Base-by-base conservation (phyloP, 129 eudicot species). In the Pittosporum tobira region DNA sequence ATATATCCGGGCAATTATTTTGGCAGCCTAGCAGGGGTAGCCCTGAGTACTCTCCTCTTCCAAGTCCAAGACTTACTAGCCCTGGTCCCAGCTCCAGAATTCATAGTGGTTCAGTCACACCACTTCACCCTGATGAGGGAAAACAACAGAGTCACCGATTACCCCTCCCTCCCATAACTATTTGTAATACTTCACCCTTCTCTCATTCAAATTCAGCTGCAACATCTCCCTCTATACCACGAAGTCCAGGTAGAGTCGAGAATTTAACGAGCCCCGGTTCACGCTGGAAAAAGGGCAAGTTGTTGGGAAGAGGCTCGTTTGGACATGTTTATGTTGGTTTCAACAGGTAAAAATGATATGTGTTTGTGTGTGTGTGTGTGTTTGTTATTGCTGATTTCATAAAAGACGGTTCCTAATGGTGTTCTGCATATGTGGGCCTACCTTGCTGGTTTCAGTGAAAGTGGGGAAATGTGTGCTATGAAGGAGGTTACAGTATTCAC, bases 391-490 rank as follows among this genome's bases (percentile, higher is more conserved):
- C 34, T 52, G n/a, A 34, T 46, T 63, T 48, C 59, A n/a, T 24
- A 48, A 25, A 36, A 57, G 47, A 49, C 48, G 38, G 61, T 59
- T 16, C 42, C 50, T 64, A 20, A 63, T 72, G 72, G 26, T 51
- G 36, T 50, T 49, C 21, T 49, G 73, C 64, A 42, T 65, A 31
- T 65, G 16, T 45, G 58, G 65, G 50, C 37, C 34, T 66, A 38
- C 46, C 27, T 49, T 69, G 51, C 30, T 60, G 71, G 72, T 76
- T 69, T 59, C n/a, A 91, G 99, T 68, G 99, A 91, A 52, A 87
- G 85, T 29, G 99, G 99, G 13, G 96, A 87, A 76, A 91, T 91
- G 99, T 91, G 99, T 73, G 99, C 99, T 42, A 91, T 91, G 96
- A 91, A 91, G 85, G 99, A 91, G 77, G 99, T 91, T 50, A 87